Percentiles rank a stretch among this genome's conserved stretches.
phyloP scores from a whole-genome alignment of 495 filamentous ascomycete species.

The Penicillium manginii region DNA sequence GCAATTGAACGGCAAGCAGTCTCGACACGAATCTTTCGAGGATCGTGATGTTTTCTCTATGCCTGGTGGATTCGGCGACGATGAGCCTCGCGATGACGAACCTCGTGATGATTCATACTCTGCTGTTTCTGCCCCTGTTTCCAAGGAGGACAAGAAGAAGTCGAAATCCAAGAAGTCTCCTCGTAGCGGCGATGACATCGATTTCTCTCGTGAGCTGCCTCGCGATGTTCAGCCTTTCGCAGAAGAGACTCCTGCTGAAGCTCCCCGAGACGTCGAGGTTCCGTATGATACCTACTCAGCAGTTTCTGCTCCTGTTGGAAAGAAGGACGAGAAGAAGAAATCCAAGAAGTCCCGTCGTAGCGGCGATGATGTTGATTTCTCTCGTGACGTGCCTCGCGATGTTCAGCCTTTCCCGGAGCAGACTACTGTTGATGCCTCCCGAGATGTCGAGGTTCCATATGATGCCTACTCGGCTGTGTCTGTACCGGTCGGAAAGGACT shows the following conservation, averaged over 20 bases:
- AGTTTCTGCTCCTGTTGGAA: conserved; percentile 28
- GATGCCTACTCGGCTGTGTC: conserved; percentile 32
- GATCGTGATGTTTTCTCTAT: conserved; percentile 36
- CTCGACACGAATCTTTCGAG: conserved; percentile 20
- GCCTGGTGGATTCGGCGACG: conserved; percentile 47
- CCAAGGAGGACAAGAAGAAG: conserved; percentile 19
- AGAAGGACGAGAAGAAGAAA: conserved; percentile 19
- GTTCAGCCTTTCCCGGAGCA: conserved; percentile 3
- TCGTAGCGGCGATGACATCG: conserved; percentile 28
- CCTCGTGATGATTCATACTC: conserved; percentile 26
- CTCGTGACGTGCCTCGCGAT: conserved; percentile 14
- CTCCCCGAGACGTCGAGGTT: conserved; percentile 11
- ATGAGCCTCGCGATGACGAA: conserved; percentile 8
- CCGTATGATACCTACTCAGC: conserved; percentile 27
- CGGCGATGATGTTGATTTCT: conserved; percentile 27
- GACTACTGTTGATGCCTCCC: conserved; percentile 2
- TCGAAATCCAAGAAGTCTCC: conserved; percentile 24
- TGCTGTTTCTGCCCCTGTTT: conserved; percentile 30
- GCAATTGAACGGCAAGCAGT: conserved; percentile 28
- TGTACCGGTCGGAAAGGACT: conserved; percentile 22
- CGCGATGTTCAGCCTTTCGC: conserved; percentile 1
- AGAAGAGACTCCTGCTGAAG: background rate
- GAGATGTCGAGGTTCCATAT: conserved; percentile 14
- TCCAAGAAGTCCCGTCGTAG: conserved; percentile 28
- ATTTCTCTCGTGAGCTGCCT: conserved; percentile 17